Conservation (phyloP, 2,329 filamentous ascomycete species). For the Akanthomyces uredinophilus region DNA sequence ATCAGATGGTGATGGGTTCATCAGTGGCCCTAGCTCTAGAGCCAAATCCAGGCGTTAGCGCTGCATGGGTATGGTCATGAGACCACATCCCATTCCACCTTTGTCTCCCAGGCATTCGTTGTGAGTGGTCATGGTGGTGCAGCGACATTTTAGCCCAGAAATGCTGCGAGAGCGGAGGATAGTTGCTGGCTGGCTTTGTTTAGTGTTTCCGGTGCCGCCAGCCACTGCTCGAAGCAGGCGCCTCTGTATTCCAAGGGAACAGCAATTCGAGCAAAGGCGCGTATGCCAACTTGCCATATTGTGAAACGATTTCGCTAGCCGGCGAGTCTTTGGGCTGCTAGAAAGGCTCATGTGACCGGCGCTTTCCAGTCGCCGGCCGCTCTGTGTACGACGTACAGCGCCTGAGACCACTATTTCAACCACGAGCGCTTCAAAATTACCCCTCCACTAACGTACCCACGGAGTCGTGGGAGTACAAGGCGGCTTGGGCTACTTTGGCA, state of each 20-base stretch:
- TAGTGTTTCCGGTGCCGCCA: conserved; percentile 8
- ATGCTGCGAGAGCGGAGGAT: conserved; percentile 6
- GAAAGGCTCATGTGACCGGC: background rate
- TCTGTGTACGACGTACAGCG: background rate
- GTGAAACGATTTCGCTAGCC: background rate
- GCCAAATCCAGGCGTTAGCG: conserved; percentile 22
- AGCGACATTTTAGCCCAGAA: conserved; percentile 6
- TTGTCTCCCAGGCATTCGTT: conserved; percentile 2
- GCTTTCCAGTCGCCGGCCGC: background rate
- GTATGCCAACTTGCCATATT: background rate
- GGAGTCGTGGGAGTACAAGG: background rate
- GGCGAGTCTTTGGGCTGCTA: background rate
- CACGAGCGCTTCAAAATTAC: background rate
- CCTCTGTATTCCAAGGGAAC: background rate
- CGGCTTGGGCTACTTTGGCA: background rate
- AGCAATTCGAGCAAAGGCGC: background rate
- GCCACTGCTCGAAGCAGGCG: background rate
- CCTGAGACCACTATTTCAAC: background rate
- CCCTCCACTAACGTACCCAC: background rate
- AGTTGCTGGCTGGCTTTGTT: conserved; percentile 1
- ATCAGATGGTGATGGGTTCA: conserved; percentile 15
- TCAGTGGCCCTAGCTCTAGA: conserved; percentile 11
- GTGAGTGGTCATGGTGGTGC: conserved; percentile 14
- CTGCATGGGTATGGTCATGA: conserved; percentile 27
- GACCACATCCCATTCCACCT: conserved; percentile 24